Evolutionary conservation across 2,329 filamentous ascomycete genomes (phyloP).

Genomic region (Fusarium zealandicum): DNA sequence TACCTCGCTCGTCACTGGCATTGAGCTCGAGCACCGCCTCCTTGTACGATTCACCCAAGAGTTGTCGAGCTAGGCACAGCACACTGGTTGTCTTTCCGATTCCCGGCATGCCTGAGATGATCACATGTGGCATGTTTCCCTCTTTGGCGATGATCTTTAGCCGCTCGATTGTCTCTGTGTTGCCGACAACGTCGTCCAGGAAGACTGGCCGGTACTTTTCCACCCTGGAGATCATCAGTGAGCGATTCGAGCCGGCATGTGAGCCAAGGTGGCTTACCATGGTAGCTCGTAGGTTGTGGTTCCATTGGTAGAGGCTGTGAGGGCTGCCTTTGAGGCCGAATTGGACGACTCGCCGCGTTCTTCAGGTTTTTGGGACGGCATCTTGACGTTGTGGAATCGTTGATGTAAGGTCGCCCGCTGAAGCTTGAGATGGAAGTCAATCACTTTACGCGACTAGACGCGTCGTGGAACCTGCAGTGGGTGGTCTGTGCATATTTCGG

Average conservation of each 20-base stretch:
- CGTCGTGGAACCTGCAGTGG: slow-evolving; percentile 35
- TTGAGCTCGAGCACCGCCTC: slow-evolving; percentile 97
- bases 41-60: slow-evolving; percentile 93
- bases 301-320: slow-evolving; percentile 59
- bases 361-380: slow-evolving; percentile 59
- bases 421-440: slow-evolving; percentile 31
- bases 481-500: slow-evolving; percentile 41
- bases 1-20: slow-evolving; percentile 91
- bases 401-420: slow-evolving; percentile 27
- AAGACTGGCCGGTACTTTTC: slow-evolving; percentile 97
- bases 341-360: slow-evolving; percentile 68
- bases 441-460: slow-evolving; percentile 52
- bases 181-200: slow-evolving; percentile 96
- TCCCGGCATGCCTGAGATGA: slow-evolving; percentile 99
- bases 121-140: slow-evolving; percentile 99
- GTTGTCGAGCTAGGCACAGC: slow-evolving; percentile 87
- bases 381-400: slow-evolving; percentile 41
- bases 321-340: slow-evolving; percentile 63
- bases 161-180: slow-evolving; percentile 96
- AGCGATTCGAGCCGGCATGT: slow-evolving; percentile 14
- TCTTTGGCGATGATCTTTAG: slow-evolving; percentile 98
- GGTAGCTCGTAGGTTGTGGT: slow-evolving; percentile 75
- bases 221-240: slow-evolving; percentile 69
- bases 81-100: slow-evolving; percentile 99
- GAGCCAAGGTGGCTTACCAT: slow-evolving; percentile 61